Base-by-base conservation (phyloP, 1,284 basidiomycete species). In the Volvariella volvacea region DNA sequence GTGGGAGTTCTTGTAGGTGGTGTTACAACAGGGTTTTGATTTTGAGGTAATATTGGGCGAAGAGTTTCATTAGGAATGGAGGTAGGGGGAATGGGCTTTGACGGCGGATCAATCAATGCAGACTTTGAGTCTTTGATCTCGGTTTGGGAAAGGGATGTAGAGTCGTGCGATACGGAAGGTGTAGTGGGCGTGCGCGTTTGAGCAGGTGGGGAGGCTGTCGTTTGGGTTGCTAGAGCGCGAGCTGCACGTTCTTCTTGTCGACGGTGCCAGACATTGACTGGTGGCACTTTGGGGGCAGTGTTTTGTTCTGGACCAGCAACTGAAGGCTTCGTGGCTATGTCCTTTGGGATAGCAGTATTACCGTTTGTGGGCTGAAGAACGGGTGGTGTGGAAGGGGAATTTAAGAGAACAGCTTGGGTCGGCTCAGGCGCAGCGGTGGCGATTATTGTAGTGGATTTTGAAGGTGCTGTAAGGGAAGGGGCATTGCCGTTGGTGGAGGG, bases 191-290 rank as follows among this genome's bases (percentile, higher is more conserved):
- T 28, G 12, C 25, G 25, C 12, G 25, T 28, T 28, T 28, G 25
- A 28, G 25, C n/a, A n/a, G n/a, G n/a, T n/a, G n/a, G 25, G 6
- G 25, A 28, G 12, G 25, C 12, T 6, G 12, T 28, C 12, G 25
- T 6, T 28, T 28, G 25, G 6, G 25, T 12, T 28, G 25, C 25
- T 28, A 46, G 41, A 8, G 58, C 52, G 22, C 57, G 62, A 28
- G 66, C 66, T 31, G 60, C 63, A 51, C 72, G 68, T 48, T 74
- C 68, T 50, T 74, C 73, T 48, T 65, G 74, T 15, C 75, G 66
- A 45, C 66, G 52, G 50, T 62, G 64, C 77, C 77, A 80, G 3
- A 76, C 64, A 51, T 78, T 78, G 36, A 60, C 55, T 2, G 57
- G 50, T 30, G 67, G 61, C 4, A 56, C 47, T 47, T 59, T 62